Conservation (phyloP, 495 filamentous ascomycete species). For the Chaetomium tenue region DNA sequence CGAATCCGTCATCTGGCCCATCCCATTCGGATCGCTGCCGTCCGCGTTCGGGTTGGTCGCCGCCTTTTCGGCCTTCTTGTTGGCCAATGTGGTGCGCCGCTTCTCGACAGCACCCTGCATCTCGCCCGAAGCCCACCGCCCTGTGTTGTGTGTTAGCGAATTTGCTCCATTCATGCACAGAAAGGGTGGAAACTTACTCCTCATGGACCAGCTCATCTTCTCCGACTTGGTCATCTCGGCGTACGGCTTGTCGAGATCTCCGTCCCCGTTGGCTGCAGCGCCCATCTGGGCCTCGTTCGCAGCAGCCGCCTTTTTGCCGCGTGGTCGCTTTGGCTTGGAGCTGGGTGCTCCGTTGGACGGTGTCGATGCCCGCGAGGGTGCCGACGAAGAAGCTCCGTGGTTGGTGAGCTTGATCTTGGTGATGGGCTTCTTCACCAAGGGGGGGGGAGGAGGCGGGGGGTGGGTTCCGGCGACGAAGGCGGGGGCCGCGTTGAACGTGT, state of each 20-base stretch:
- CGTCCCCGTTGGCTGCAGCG: slow-evolving; percentile 11
- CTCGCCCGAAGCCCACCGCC: slow-evolving; percentile 50
- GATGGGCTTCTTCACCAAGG: slow-evolving; percentile 35
- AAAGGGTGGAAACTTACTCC: slow-evolving; percentile 35
- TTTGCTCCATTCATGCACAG: neutral
- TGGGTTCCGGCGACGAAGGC: slow-evolving; percentile 23
- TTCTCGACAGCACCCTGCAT: slow-evolving; percentile 51
- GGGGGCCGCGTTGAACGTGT: slow-evolving; percentile 33
- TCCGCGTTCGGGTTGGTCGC: slow-evolving; percentile 2
- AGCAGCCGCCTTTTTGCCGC: slow-evolving; percentile 20
- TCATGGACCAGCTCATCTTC: slow-evolving; percentile 54
- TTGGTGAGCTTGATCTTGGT: slow-evolving; percentile 37
- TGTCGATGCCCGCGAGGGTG: slow-evolving; percentile 25
- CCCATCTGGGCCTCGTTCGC: slow-evolving; percentile 1
- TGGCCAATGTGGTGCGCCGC: slow-evolving; percentile 50
- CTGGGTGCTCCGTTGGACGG: slow-evolving; percentile 24
- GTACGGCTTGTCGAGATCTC: slow-evolving; percentile 44
- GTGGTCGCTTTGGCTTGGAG: slow-evolving; percentile 25
- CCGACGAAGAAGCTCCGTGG: slow-evolving; percentile 22
- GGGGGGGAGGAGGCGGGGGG: slow-evolving; percentile 29
- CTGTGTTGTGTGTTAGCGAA: slow-evolving; percentile 34
- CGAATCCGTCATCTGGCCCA: slow-evolving; percentile 17
- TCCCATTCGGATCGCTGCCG: slow-evolving; percentile 8
- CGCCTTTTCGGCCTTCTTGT: slow-evolving; percentile 45
- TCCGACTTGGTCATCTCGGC: slow-evolving; percentile 53